Evolutionary conservation across 1,284 basidiomycete species (phyloP).

Genomic region (Cerrena zonata): DNA sequence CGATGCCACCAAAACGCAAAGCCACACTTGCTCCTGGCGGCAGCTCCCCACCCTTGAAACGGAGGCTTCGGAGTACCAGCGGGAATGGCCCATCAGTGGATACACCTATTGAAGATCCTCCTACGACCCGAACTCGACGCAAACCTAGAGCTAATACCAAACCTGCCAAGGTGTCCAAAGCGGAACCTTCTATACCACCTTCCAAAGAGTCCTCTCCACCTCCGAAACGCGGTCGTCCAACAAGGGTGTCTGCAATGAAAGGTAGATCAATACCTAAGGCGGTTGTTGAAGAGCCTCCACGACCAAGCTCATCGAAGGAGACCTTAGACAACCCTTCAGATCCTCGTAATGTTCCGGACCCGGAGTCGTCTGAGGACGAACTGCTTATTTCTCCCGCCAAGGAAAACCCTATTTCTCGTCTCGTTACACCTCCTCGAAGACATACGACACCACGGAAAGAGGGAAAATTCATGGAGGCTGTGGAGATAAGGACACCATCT

Average conservation of each 20-base stretch:
- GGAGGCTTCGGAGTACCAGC: constrained; percentile 9
- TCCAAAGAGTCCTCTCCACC: neutral
- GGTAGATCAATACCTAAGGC: neutral
- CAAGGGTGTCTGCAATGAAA: neutral
- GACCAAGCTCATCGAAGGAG: constrained; percentile 10
- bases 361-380: constrained; percentile 26
- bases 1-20: constrained; percentile 19
- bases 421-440: constrained; percentile 27
- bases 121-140: neutral
- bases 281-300: neutral
- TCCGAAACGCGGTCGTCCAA: neutral
- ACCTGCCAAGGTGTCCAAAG: neutral
- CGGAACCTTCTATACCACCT: neutral
- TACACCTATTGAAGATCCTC: constrained; percentile 4
- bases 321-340: neutral
- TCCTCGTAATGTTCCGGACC: neutral
- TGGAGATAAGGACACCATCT: constrained; percentile 33
- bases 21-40: constrained; percentile 1
- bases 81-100: constrained; percentile 2
- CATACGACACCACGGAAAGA: constrained; percentile 8
- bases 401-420: constrained; percentile 15
- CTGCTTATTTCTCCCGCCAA: constrained; percentile 27
- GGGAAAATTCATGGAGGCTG: constrained; percentile 34
- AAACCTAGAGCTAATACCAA: neutral
- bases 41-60: constrained; percentile 11